These are phyloP conservation scores for Phascolomyces articulosus DNA, from an alignment of 371 early-diverging fungal genomes.

Conservation along the genomic window DNA sequence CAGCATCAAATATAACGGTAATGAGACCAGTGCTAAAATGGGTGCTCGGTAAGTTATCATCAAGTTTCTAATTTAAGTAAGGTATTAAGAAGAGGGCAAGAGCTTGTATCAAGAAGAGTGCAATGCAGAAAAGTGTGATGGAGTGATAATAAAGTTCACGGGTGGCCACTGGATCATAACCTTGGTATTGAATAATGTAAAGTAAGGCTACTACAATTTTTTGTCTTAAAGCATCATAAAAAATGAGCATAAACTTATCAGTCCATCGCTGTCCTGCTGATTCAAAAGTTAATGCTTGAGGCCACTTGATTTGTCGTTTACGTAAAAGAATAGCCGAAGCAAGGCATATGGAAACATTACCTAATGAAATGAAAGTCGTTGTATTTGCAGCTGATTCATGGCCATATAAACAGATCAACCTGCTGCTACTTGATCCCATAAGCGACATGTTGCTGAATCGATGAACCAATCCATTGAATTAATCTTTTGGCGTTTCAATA, in stretches of 20 bases:
- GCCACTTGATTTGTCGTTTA: slow-evolving; percentile 32
- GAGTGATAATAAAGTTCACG: slow-evolving; percentile 30
- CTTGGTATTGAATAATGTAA: too few species aligned
- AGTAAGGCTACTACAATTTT: too few species aligned
- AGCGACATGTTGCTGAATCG: slow-evolving; percentile 6
- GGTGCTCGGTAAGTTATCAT: slow-evolving; percentile 30
- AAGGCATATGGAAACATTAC: slow-evolving; percentile 5
- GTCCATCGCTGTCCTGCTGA: background rate
- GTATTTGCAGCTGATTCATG: slow-evolving; percentile 26
- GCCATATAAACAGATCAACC: slow-evolving; percentile 28
- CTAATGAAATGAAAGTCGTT: slow-evolving; percentile 12
- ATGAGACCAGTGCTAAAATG: slow-evolving; percentile 24
- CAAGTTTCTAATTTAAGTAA: slow-evolving; percentile 11
- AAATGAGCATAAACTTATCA: background rate
- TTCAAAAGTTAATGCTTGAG: background rate
- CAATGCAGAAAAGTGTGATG: slow-evolving; percentile 22
- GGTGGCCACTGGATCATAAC: background rate
- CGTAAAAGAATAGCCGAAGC: slow-evolving; percentile 19
- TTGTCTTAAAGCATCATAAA: too few species aligned
- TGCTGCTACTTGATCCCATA: slow-evolving; percentile 33
- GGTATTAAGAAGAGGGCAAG: slow-evolving; percentile 18
- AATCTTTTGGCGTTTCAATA: background rate
- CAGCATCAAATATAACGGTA: slow-evolving; percentile 26
- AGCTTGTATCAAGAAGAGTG: slow-evolving; percentile 16
- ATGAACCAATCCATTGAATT: slow-evolving; percentile 26